Evolutionary conservation across 306 rosid genomes (phyloP).

Genomic region (Dicorynia guianensis): DNA sequence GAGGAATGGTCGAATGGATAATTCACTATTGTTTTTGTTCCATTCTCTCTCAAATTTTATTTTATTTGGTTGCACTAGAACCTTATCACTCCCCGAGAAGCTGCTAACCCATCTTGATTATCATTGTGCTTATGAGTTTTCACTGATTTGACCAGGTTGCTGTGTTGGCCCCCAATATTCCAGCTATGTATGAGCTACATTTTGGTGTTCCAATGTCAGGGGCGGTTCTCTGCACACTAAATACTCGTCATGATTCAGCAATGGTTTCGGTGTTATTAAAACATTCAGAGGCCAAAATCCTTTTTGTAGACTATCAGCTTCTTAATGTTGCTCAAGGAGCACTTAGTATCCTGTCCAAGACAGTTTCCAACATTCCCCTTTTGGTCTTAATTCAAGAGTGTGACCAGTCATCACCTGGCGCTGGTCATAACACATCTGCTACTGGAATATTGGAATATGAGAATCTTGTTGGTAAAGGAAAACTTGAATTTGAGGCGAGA

Average conservation of each 20-base stretch:
- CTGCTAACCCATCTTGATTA: background rate
- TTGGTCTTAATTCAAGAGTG: slow-evolving; percentile 65
- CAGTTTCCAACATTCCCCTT: slow-evolving; percentile 46
- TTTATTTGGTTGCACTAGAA: background rate
- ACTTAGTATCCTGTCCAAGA: slow-evolving; percentile 54
- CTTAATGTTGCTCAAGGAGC: slow-evolving; percentile 68
- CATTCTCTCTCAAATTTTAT: background rate
- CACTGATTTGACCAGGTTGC: slow-evolving; percentile 67
- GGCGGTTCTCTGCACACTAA: slow-evolving; percentile 77
- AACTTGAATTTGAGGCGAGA: slow-evolving; percentile 54
- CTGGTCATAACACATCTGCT: slow-evolving; percentile 14
- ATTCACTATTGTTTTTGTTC: background rate
- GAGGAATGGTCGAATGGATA: background rate
- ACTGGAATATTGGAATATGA: slow-evolving; percentile 61
- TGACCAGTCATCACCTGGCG: slow-evolving; percentile 32
- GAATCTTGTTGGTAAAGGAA: slow-evolving; percentile 61
- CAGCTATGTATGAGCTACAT: slow-evolving; percentile 87
- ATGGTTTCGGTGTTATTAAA: slow-evolving; percentile 62
- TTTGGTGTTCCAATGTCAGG: slow-evolving; percentile 95
- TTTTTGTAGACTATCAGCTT: slow-evolving; percentile 71
- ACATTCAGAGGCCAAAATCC: slow-evolving; percentile 77
- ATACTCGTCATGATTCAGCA: slow-evolving; percentile 66
- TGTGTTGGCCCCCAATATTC: slow-evolving; percentile 74
- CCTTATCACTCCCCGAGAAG: background rate
- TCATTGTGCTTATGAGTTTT: slow-evolving; percentile 10